A percentile compares a stretch with the other conserved stretches of the same genome.
Conservation (phyloP, 176 grass and related monocot species). For the Triticum dicoccoides region DNA sequence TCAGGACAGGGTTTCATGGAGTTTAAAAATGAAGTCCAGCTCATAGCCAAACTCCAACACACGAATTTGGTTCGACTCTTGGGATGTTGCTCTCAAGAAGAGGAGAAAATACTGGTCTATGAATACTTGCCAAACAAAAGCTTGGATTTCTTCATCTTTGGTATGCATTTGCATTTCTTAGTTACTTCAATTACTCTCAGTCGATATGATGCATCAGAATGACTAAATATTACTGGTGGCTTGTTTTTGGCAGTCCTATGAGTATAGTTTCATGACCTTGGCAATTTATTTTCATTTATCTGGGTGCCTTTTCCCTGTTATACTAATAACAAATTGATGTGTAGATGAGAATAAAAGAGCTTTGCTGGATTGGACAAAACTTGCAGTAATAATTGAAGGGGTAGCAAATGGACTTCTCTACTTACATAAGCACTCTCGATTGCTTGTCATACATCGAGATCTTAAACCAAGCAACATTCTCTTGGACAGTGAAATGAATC, state of each 20-base stretch:
- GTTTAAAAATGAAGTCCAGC: conserved; percentile 10
- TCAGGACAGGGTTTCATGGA: conserved; percentile 5
- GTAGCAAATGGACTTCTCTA: conserved; percentile 40
- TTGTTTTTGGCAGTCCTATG: not conserved
- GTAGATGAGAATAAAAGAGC: conserved; percentile 18
- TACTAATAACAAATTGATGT: not conserved
- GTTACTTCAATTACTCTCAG: not conserved
- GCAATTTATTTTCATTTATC: not conserved
- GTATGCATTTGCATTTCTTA: conserved; percentile 22
- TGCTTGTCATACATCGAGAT: conserved; percentile 44
- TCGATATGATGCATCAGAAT: not conserved
- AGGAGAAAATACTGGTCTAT: conserved; percentile 62
- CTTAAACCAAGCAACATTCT: conserved; percentile 51
- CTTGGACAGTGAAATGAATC: conserved; percentile 27
- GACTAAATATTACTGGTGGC: not conserved
- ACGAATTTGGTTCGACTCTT: conserved; percentile 8
- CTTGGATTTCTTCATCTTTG: conserved; percentile 61
- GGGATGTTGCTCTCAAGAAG: conserved; percentile 36
- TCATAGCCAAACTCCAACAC: conserved; percentile 17
- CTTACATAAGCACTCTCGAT: conserved; percentile 39
- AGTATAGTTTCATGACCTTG: not conserved
- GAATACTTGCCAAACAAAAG: conserved; percentile 74
- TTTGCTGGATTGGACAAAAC: not conserved
- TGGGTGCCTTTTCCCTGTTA: not conserved
- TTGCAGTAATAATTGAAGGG: conserved; percentile 9